Conservation (phyloP, 1,284 basidiomycete species). For the Sporisorium reilianum region DNA sequence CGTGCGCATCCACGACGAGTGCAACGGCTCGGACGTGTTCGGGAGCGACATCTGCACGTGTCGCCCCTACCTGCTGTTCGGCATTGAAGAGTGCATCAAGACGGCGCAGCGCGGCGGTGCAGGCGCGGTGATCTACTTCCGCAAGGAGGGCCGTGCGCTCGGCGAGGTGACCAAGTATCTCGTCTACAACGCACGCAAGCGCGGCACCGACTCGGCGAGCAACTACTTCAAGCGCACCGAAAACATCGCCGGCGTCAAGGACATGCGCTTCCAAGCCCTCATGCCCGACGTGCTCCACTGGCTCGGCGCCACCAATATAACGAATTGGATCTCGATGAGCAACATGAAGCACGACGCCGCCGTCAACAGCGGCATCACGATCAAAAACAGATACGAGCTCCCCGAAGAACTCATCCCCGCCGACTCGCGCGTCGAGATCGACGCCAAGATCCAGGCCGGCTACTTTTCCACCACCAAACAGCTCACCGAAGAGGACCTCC, state of each 20-base stretch:
- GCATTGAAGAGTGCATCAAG: conserved; percentile 92
- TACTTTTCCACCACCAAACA: conserved; percentile 56
- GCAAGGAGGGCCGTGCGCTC: conserved; percentile 90
- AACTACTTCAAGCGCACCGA: conserved; percentile 95
- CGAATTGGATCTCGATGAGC: conserved; percentile 80
- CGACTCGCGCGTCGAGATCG: conserved; percentile 58
- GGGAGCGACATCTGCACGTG: conserved; percentile 93
- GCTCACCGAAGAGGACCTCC: conserved; percentile 53
- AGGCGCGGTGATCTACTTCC: conserved; percentile 92
- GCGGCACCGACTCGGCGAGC: conserved; percentile 89
- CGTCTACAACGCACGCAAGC: conserved; percentile 94
- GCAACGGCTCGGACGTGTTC: conserved; percentile 86
- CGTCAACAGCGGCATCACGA: conserved; percentile 84
- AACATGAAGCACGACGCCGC: conserved; percentile 92
- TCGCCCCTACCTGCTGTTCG: conserved; percentile 87
- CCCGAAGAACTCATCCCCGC: conserved; percentile 60
- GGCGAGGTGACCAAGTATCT: conserved; percentile 77
- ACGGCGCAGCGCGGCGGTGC: conserved; percentile 88
- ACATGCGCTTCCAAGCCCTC: conserved; percentile 73
- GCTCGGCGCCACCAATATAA: conserved; percentile 60
- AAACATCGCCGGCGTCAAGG: conserved; percentile 86
- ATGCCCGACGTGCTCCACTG: conserved; percentile 88
- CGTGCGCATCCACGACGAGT: conserved; percentile 92
- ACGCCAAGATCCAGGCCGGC: conserved; percentile 82
- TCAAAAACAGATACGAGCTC: conserved; percentile 72